Conservation (phyloP, 1,139 yeast species). For the Yamadazyma epiphylla region DNA sequence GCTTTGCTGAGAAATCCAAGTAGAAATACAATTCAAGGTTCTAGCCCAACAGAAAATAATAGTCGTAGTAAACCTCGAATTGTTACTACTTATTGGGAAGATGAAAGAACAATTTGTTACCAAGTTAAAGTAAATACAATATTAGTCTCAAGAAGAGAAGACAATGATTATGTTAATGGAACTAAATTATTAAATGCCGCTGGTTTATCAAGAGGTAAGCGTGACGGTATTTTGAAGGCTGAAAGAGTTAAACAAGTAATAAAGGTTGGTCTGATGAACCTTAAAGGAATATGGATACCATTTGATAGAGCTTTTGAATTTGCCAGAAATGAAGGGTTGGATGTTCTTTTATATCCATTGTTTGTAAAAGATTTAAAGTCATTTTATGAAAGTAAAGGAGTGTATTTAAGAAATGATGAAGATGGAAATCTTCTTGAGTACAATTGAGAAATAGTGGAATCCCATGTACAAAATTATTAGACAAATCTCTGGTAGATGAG, state of each 20-base stretch:
- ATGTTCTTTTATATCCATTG: constrained; percentile 37
- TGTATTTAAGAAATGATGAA: constrained; percentile 16
- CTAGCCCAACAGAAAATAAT: constrained; percentile 5
- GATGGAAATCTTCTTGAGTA: not conserved
- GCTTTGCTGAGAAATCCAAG: constrained; percentile 6
- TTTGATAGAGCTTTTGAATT: constrained; percentile 50
- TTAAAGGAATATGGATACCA: constrained; percentile 59
- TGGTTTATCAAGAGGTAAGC: constrained; percentile 91
- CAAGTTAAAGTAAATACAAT: constrained; percentile 46
- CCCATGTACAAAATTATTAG: not conserved
- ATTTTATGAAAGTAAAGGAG: constrained; percentile 28
- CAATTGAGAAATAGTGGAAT: constrained; percentile 1
- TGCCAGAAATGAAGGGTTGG: constrained; percentile 48
- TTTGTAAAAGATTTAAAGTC: constrained; percentile 42
- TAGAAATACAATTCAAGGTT: not conserved
- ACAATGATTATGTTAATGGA: constrained; percentile 50
- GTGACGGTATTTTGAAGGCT: constrained; percentile 77
- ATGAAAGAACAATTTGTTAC: constrained; percentile 43
- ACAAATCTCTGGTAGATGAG: not conserved
- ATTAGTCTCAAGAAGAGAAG: constrained; percentile 49
- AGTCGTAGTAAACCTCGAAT: constrained; percentile 31
- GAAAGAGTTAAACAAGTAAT: constrained; percentile 45
- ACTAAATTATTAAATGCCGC: constrained; percentile 80
- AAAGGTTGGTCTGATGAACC: constrained; percentile 50
- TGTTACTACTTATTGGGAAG: constrained; percentile 48